Evolutionary conservation across 2,329 filamentous ascomycete species (phyloP).

Genomic region (Fusarium liriodendri): DNA sequence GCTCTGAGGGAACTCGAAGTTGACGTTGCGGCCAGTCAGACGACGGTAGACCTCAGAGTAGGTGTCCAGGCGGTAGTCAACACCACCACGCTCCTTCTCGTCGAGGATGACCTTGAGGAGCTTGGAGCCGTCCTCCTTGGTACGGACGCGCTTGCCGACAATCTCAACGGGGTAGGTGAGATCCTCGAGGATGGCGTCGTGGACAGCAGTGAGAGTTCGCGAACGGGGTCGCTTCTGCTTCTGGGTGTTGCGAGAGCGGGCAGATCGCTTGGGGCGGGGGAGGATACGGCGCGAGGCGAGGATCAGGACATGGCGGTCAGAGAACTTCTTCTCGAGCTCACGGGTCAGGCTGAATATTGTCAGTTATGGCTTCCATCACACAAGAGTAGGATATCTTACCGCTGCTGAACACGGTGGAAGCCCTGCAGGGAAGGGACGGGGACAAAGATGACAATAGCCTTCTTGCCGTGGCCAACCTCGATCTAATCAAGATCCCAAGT

Average conservation of each 20-base stretch:
- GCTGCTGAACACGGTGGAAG: slow-evolving; percentile 99
- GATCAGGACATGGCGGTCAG: slow-evolving; percentile 99
- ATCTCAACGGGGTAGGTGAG: slow-evolving; percentile 99
- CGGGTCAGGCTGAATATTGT: slow-evolving; percentile 83
- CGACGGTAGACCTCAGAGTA: slow-evolving; percentile 99
- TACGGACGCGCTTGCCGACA: slow-evolving; percentile 97
- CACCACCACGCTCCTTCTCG: slow-evolving; percentile 99
- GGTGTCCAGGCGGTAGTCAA: slow-evolving; percentile 99
- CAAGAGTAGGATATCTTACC: slow-evolving; percentile 71
- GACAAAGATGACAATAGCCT: slow-evolving; percentile 99
- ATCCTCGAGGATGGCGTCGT: slow-evolving; percentile 97
- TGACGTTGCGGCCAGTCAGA: slow-evolving; percentile 94
- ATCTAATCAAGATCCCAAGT: slow-evolving; percentile 82
- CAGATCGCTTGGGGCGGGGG: slow-evolving; percentile 97
- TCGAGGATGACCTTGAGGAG: slow-evolving; percentile 98
- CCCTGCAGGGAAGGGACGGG: slow-evolving; percentile 97
- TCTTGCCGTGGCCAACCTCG: slow-evolving; percentile 99
- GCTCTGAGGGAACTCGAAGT: slow-evolving; percentile 98
- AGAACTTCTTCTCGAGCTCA: slow-evolving; percentile 99
- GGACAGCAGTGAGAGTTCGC: slow-evolving; percentile 97
- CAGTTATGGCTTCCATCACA: slow-evolving; percentile 11
- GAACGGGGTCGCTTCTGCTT: slow-evolving; percentile 99
- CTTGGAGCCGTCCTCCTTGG: slow-evolving; percentile 99
- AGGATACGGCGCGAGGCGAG: slow-evolving; percentile 98
- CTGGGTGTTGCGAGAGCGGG: slow-evolving; percentile 94